These are phyloP conservation scores for Apiospora pterosperma DNA, from an alignment of 2,329 filamentous ascomycete genomes.

Conservation along the genomic window DNA sequence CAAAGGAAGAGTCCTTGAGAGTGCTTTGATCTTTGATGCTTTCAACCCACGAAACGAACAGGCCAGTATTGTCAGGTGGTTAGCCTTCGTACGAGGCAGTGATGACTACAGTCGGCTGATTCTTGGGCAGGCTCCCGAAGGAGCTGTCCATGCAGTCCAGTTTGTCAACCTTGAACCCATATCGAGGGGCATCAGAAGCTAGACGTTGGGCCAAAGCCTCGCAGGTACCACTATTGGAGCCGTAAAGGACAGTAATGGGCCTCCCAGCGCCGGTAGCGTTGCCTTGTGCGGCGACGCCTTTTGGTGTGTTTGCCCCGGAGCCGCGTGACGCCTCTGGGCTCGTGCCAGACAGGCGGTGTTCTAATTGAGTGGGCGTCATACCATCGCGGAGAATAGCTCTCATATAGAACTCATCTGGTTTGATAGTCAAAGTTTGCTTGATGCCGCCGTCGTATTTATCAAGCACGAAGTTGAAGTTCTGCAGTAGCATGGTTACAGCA, in stretches of 20 bases:
- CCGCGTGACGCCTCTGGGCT: slow-evolving; percentile 3
- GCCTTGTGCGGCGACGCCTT: background rate
- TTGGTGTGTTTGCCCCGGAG: background rate
- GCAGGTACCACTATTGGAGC: slow-evolving; percentile 73
- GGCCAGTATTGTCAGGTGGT: slow-evolving; percentile 53
- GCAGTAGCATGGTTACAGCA: slow-evolving; percentile 54
- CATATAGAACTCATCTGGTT: slow-evolving; percentile 40
- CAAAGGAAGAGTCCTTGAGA: slow-evolving; percentile 52
- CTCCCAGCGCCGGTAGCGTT: slow-evolving; percentile 19
- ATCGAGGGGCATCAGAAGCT: slow-evolving; percentile 53
- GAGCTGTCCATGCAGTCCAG: slow-evolving; percentile 53
- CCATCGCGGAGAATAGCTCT: slow-evolving; percentile 43
- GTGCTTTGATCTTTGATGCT: slow-evolving; percentile 40
- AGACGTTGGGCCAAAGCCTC: slow-evolving; percentile 64
- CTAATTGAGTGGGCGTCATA: slow-evolving; percentile 42
- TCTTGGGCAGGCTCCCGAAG: slow-evolving; percentile 42
- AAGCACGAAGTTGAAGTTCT: slow-evolving; percentile 67
- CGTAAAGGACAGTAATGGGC: slow-evolving; percentile 65
- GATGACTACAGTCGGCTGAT: slow-evolving; percentile 50
- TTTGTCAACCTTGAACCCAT: slow-evolving; percentile 56
- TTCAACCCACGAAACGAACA: slow-evolving; percentile 54
- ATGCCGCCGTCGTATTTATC: slow-evolving; percentile 54
- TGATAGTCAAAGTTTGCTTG: slow-evolving; percentile 8
- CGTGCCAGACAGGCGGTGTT: slow-evolving; percentile 35
- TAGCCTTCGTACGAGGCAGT: slow-evolving; percentile 56